Conservation (phyloP, 345 rosid species). For the Rhizophora mangle region DNA sequence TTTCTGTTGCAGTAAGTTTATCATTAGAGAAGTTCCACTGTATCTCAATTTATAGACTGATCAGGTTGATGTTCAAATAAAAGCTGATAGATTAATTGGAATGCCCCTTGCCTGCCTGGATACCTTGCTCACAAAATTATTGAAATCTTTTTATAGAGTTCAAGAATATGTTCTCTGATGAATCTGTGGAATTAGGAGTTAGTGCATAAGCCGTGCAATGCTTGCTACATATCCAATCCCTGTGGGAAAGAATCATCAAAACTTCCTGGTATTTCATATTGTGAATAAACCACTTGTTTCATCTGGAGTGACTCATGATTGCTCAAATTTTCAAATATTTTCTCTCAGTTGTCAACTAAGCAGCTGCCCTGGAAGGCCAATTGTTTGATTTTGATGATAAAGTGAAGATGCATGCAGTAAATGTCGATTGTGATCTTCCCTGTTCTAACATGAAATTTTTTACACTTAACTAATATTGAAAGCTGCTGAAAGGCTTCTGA, state of each 20-base stretch:
- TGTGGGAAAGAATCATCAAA: constrained; percentile 52
- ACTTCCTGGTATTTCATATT: constrained; percentile 55
- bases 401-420: constrained; percentile 69
- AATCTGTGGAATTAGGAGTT: constrained; percentile 82
- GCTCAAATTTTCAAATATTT: not conserved
- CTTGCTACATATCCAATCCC: constrained; percentile 59
- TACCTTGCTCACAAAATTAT: constrained; percentile 45
- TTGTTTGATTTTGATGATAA: constrained; percentile 79
- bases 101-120: constrained; percentile 61
- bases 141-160: constrained; percentile 65
- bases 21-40: not conserved
- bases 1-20: not conserved
- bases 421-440: constrained; percentile 41
- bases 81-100: constrained; percentile 76
- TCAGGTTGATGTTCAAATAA: constrained; percentile 86
- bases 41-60: constrained; percentile 52
- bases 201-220: constrained; percentile 68
- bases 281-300: constrained; percentile 7
- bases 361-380: constrained; percentile 80
- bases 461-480: constrained; percentile 39
- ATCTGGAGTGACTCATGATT: constrained; percentile 20
- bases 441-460: constrained; percentile 46
- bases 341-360: constrained; percentile 16
- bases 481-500: constrained; percentile 54
- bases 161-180: constrained; percentile 82